Evolutionary conservation across 2,329 filamentous ascomycete genomes (phyloP).

Genomic region (Aurifilum marmelostoma): DNA sequence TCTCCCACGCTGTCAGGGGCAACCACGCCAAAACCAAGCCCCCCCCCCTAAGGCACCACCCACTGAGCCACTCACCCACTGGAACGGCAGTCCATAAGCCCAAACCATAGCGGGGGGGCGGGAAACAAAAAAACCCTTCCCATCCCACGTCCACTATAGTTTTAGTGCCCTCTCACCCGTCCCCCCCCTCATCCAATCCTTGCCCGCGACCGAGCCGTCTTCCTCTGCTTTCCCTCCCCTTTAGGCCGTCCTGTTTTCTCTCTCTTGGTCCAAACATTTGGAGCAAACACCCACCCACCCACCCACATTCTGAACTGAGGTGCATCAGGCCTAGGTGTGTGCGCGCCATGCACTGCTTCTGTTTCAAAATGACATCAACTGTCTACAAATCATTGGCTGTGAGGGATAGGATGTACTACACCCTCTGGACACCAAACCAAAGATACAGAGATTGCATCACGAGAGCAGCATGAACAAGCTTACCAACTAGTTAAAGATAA

Average conservation of each 20-base stretch:
- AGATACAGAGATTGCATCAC: too few relatives aligned
- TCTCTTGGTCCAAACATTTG: neutral
- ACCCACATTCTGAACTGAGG: neutral
- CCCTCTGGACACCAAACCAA: too few relatives aligned
- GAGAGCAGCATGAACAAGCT: too few relatives aligned
- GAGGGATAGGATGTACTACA: too few relatives aligned
- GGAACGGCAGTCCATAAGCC: neutral
- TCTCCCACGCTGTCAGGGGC: slow-evolving; percentile 6
- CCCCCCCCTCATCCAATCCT: neutral
- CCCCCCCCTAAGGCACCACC: neutral
- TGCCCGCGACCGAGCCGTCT: too few relatives aligned
- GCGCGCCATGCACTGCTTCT: neutral
- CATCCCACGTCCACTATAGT: neutral
- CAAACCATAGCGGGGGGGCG: neutral
- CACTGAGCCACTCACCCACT: neutral
- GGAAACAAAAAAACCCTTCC: neutral
- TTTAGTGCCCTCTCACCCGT: neutral
- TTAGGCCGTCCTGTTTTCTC: neutral
- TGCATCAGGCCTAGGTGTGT: neutral
- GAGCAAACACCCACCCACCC: neutral
- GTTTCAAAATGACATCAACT: neutral
- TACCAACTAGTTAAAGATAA: too few relatives aligned
- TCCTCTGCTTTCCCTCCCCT: neutral
- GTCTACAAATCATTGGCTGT: neutral
- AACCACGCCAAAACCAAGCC: neutral